Percentiles rank a stretch among this genome's conserved stretches.
phyloP scores from a whole-genome alignment of 2,329 filamentous ascomycete genomes.

The Dryadomyces quercivorus region DNA sequence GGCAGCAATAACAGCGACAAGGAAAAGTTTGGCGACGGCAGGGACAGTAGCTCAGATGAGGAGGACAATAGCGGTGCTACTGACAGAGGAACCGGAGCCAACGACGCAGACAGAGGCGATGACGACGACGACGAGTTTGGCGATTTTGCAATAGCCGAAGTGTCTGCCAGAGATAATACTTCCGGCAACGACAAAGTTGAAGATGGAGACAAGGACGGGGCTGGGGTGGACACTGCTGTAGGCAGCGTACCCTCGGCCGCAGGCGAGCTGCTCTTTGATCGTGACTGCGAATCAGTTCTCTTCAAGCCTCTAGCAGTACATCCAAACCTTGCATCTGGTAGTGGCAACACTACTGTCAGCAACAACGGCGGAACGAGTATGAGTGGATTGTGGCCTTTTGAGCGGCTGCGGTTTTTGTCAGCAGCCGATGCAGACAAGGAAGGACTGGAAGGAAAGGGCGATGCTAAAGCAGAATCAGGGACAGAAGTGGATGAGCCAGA shows the following conservation, averaged over 20 bases:
- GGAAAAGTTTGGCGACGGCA: constrained; percentile 20
- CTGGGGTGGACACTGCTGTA: not conserved
- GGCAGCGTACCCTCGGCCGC: constrained; percentile 3
- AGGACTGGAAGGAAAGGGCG: not conserved
- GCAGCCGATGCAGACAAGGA: not conserved
- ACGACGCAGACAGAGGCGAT: constrained; percentile 35
- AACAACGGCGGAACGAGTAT: not conserved
- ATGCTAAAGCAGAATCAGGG: constrained; percentile 10
- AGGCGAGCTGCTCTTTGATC: constrained; percentile 12
- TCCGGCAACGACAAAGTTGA: constrained; percentile 12
- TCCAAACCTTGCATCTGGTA: constrained; percentile 16
- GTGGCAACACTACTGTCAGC: not conserved
- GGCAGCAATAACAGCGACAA: not conserved
- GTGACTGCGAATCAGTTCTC: constrained; percentile 28
- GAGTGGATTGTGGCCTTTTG: constrained; percentile 44
- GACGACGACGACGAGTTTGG: constrained; percentile 55
- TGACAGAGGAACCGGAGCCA: constrained; percentile 31
- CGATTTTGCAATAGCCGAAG: constrained; percentile 55
- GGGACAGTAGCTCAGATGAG: constrained; percentile 25
- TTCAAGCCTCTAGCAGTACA: constrained; percentile 44
- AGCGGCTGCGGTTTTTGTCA: constrained; percentile 23
- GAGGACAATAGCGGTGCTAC: constrained; percentile 29
- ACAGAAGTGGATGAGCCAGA: constrained; percentile 14
- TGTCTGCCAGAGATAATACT: constrained; percentile 10
- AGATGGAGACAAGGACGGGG: not conserved